These are phyloP conservation scores for Cruciata laevipes DNA, from an alignment of 257 asterid genomes.

Conservation along the genomic window DNA sequence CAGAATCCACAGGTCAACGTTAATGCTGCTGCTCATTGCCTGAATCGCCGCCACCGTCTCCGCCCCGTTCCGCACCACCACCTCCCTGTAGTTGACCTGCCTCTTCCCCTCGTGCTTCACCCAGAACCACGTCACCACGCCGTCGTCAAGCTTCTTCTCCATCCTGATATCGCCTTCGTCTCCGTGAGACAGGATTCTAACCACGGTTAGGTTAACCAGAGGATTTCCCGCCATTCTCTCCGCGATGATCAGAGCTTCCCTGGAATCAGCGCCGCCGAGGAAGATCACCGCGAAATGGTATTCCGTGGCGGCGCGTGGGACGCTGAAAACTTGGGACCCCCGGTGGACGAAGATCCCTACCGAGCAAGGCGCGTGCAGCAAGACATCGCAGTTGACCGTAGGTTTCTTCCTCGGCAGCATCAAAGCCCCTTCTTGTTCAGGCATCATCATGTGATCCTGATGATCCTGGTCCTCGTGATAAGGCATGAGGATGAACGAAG, in stretches of 20 bases:
- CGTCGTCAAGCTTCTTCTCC: conserved; percentile 88
- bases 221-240: conserved; percentile 42
- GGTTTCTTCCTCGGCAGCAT: conserved; percentile 17
- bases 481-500: conserved; percentile 51
- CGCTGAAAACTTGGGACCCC: conserved; percentile 12
- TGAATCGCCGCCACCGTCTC: conserved; percentile 64
- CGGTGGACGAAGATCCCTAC: conserved; percentile 54
- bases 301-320: conserved; percentile 12
- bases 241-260: conserved; percentile 73
- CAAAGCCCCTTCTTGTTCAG: conserved; percentile 7
- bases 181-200: conserved; percentile 48
- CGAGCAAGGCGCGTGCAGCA: conserved; percentile 71
- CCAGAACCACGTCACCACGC: conserved; percentile 78
- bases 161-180: conserved; percentile 39
- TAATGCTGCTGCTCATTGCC: conserved; percentile 29
- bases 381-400: conserved; percentile 33
- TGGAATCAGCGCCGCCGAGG: conserved; percentile 73
- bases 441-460: conserved; percentile 4
- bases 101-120: conserved; percentile 63
- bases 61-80: conserved; percentile 62
- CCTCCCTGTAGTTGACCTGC: conserved; percentile 53
- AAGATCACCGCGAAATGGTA: conserved; percentile 47
- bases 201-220: conserved; percentile 37
- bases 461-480: conserved; percentile 19
- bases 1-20: conserved; percentile 56